Evolutionary conservation across 345 rosid species (phyloP).

Genomic region (Clausena lansium): DNA sequence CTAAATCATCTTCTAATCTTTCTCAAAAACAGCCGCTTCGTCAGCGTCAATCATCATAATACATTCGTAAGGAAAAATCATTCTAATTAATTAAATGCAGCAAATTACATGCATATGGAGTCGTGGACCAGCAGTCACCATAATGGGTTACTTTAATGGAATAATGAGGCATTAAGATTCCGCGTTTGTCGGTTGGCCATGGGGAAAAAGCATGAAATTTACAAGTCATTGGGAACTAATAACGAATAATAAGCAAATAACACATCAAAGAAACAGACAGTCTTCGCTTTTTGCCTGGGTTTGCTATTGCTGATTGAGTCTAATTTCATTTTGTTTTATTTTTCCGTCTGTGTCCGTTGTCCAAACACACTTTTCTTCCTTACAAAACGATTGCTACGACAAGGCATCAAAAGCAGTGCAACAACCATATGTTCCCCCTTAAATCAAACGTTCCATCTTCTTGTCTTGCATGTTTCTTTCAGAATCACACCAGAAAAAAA

Average conservation of each 20-base stretch:
- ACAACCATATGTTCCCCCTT: constrained; percentile 6
- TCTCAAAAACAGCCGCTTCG: not conserved
- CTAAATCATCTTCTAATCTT: not conserved
- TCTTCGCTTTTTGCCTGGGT: constrained; percentile 10
- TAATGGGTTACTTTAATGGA: not conserved
- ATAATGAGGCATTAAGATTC: constrained; percentile 6
- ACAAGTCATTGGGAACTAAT: not conserved
- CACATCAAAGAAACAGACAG: constrained; percentile 10
- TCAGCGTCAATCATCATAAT: too few species aligned
- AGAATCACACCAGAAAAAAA: not conserved
- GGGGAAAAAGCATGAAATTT: constrained; percentile 7
- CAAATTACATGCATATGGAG: not conserved
- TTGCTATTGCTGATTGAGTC: constrained; percentile 20
- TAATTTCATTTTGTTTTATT: not conserved
- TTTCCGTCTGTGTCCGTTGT: not conserved
- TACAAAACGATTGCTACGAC: constrained; percentile 3
- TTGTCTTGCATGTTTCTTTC: constrained; percentile 4
- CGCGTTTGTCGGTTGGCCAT: constrained; percentile 17
- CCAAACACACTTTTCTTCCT: not conserved
- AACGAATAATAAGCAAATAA: not conserved
- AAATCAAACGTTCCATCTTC: not conserved
- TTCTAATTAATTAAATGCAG: not conserved
- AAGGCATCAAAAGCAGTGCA: constrained; percentile 17
- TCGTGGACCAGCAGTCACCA: too few species aligned
- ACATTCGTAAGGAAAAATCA: not conserved